Evolutionary conservation across 2,329 filamentous ascomycete species (phyloP).

Genomic region (Elsinoe fawcettii): DNA sequence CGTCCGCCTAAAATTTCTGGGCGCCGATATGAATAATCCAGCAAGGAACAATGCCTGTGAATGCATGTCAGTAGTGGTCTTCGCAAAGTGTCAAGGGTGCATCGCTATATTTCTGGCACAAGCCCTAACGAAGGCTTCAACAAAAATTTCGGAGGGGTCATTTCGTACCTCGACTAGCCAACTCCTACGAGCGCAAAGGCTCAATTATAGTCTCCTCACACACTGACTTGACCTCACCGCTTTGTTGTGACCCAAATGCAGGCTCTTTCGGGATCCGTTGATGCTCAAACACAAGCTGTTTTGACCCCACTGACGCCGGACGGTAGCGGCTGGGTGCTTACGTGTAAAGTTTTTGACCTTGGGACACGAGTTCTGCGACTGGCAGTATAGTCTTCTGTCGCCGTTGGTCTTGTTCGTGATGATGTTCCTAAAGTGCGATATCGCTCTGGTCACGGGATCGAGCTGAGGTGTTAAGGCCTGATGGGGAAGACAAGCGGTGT

Average conservation of each 20-base stretch:
- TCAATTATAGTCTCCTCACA: slow-evolving; percentile 9
- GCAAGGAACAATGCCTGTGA: not conserved
- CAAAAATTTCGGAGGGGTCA: not conserved
- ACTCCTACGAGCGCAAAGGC: slow-evolving; percentile 8
- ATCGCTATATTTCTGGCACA: not conserved
- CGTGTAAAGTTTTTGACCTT: not conserved
- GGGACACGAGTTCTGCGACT: not conserved
- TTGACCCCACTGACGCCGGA: slow-evolving; percentile 2
- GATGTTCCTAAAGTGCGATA: not conserved
- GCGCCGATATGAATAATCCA: slow-evolving; percentile 11
- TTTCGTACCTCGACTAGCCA: slow-evolving; percentile 12
- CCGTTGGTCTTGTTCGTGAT: not conserved
- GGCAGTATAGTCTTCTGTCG: not conserved
- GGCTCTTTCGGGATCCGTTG: not conserved
- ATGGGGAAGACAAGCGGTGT: not conserved
- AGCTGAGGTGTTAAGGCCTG: not conserved
- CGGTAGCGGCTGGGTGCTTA: slow-evolving; percentile 5
- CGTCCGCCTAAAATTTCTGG: not conserved
- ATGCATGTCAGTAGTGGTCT: not conserved
- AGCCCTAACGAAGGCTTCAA: slow-evolving; percentile 2
- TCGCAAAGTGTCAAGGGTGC: not conserved
- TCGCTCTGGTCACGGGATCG: slow-evolving; percentile 14
- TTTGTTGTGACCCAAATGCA: not conserved
- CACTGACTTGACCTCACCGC: not conserved
- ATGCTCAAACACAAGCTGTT: slow-evolving; percentile 11